phyloP scores from a whole-genome alignment of 2,329 filamentous ascomycete genomes.

The Penicillium sp. region DNA sequence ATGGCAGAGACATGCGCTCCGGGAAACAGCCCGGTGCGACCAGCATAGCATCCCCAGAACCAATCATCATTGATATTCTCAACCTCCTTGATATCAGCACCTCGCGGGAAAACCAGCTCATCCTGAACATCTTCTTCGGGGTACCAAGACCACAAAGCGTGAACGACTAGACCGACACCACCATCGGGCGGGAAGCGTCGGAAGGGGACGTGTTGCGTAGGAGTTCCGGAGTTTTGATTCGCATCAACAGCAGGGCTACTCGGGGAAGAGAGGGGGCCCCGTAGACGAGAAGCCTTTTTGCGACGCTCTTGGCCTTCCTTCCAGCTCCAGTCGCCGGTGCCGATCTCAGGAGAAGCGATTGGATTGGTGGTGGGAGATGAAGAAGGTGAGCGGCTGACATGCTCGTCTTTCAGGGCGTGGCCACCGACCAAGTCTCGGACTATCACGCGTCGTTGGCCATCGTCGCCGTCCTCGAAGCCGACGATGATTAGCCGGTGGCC shows the following conservation, averaged over 20 bases:
- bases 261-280: slow-evolving; percentile 14
- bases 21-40: slow-evolving; percentile 72
- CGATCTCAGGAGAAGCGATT: slow-evolving; percentile 28
- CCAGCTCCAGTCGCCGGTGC: slow-evolving; percentile 41
- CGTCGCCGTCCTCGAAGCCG: slow-evolving; percentile 65
- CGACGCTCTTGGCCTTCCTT: slow-evolving; percentile 38
- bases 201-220: slow-evolving; percentile 12
- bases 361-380: slow-evolving; percentile 22
- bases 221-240: slow-evolving; percentile 11
- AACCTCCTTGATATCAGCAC: slow-evolving; percentile 75
- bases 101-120: slow-evolving; percentile 77
- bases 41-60: slow-evolving; percentile 83
- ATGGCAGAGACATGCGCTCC: slow-evolving; percentile 64
- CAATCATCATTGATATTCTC: slow-evolving; percentile 89
- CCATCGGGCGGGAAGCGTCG: slow-evolving; percentile 67
- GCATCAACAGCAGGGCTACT: slow-evolving; percentile 1
- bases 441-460: slow-evolving; percentile 64
- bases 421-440: slow-evolving; percentile 75
- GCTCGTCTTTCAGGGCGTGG: slow-evolving; percentile 59
- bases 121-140: slow-evolving; percentile 56
- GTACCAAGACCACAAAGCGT: slow-evolving; percentile 74
- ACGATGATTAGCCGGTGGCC: slow-evolving; percentile 82
- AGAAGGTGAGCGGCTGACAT: slow-evolving; percentile 32
- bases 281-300: slow-evolving; percentile 36
- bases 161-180: slow-evolving; percentile 60